A percentile compares a stretch with the other conserved stretches of the same genome.
Conservation (phyloP, 495 filamentous ascomycete genomes). For the Umbilicaria muhlenbergii region DNA sequence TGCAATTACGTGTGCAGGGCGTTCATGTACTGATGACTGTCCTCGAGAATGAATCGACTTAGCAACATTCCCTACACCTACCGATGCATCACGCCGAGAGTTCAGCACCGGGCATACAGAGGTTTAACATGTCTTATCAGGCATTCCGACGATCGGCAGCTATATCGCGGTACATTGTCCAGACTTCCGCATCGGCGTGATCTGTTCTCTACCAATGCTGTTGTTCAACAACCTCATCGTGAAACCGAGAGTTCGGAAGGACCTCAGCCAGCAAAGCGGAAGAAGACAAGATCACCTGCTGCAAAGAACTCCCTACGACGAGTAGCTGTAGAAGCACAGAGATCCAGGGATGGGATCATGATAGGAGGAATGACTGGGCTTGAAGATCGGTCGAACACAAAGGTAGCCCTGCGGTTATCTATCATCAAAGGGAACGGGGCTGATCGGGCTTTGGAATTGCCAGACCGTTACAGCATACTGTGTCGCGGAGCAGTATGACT, state of each 20-base stretch:
- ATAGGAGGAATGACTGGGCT: slow-evolving; percentile 11
- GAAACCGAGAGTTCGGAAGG: slow-evolving; percentile 10
- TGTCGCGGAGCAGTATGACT: slow-evolving; percentile 74
- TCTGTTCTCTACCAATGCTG: slow-evolving; percentile 36
- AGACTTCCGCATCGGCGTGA: slow-evolving; percentile 16
- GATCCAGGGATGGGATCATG: slow-evolving; percentile 33
- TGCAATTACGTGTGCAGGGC: too few relatives aligned
- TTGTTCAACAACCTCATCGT: slow-evolving; percentile 22
- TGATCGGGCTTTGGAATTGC: not conserved
- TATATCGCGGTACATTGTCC: too few relatives aligned
- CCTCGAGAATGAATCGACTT: too few relatives aligned
- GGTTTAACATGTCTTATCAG: slow-evolving; percentile 14
- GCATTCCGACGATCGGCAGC: slow-evolving; percentile 20
- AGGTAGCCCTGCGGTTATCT: slow-evolving; percentile 2
- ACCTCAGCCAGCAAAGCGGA: slow-evolving; percentile 27
- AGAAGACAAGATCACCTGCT: slow-evolving; percentile 28
- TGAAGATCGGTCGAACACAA: slow-evolving; percentile 2
- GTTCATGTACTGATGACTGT: too few relatives aligned
- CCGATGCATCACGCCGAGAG: too few relatives aligned
- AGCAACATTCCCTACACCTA: too few relatives aligned
- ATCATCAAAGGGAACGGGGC: not conserved
- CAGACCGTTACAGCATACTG: slow-evolving; percentile 67
- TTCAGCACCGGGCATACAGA: slow-evolving; percentile 16
- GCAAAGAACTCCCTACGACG: slow-evolving; percentile 38
- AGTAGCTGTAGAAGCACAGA: slow-evolving; percentile 44